phyloP scores from a whole-genome alignment of 2,329 filamentous ascomycete genomes.

The Ophiostoma fasciatum region DNA sequence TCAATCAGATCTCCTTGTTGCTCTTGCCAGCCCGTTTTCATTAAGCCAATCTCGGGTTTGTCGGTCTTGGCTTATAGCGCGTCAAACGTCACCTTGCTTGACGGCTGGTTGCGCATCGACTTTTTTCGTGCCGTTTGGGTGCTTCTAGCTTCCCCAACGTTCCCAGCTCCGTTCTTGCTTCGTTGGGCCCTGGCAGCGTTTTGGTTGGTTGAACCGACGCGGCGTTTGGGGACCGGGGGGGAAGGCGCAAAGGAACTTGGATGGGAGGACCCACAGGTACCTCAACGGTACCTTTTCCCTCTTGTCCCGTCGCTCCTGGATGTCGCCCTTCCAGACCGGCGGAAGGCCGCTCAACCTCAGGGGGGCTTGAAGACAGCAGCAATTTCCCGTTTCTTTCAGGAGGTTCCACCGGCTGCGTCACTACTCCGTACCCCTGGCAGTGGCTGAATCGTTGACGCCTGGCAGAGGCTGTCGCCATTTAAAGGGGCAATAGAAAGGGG shows the following conservation, averaged over 20 bases:
- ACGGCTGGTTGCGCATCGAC: not conserved
- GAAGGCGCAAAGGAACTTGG: not conserved
- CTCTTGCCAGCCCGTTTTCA: no score
- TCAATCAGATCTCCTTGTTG: no score
- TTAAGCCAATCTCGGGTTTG: no score
- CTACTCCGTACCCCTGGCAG: no score
- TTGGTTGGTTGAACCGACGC: slow-evolving; percentile 9
- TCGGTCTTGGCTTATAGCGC: no score
- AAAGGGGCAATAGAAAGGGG: not conserved
- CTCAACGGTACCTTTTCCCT: slow-evolving; percentile 2
- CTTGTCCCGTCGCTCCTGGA: no score
- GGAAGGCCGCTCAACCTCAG: no score
- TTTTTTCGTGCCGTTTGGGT: no score
- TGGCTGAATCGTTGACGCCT: no score
- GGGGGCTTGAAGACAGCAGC: no score
- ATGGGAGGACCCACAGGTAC: slow-evolving; percentile 4
- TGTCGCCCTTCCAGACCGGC: no score
- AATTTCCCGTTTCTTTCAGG: not conserved
- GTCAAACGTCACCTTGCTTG: not conserved
- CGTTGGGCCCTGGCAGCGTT: slow-evolving; percentile 7
- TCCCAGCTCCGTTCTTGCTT: slow-evolving; percentile 8
- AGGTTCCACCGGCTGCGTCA: not conserved
- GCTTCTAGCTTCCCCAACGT: slow-evolving; percentile 12
- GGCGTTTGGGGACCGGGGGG: slow-evolving; percentile 5
- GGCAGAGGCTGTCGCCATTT: not conserved